Conservation (phyloP, 441 rosid species). For the Populus tomentosa region DNA sequence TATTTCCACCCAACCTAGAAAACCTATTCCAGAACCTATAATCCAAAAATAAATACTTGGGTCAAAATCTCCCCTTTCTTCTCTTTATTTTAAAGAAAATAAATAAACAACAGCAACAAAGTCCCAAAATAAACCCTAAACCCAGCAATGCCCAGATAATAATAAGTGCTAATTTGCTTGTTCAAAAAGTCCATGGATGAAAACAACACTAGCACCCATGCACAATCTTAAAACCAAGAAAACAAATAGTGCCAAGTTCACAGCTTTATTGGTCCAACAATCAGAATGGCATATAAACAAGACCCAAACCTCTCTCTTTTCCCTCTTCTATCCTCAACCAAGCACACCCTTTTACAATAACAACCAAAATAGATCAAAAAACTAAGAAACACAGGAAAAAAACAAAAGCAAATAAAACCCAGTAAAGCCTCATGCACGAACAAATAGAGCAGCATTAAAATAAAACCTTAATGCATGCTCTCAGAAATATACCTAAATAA, state of each 20-base stretch:
- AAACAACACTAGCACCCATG: neutral
- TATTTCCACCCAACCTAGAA: neutral
- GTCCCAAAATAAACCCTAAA: neutral
- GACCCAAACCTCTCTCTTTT: neutral
- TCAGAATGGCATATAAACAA: neutral
- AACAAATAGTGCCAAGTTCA: neutral
- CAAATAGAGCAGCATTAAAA: neutral
- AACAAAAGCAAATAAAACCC: neutral
- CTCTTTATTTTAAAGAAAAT: neutral
- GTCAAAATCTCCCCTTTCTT: neutral
- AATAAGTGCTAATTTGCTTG: neutral
- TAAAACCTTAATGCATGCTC: neutral
- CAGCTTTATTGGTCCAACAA: neutral
- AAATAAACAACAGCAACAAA: neutral
- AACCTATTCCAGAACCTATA: neutral
- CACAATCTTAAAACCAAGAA: neutral
- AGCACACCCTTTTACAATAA: neutral
- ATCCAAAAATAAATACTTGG: neutral
- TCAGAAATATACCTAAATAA: constrained; percentile 44
- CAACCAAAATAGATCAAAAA: neutral
- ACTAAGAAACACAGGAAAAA: neutral
- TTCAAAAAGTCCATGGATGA: neutral
- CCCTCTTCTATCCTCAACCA: neutral
- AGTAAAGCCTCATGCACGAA: constrained; percentile 6
- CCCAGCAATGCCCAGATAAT: neutral